Evolutionary conservation across 192 early-diverging fungal species (phyloP), one percentile per base, ranked within the genome.

Genomic region (Backusella circina): DNA sequence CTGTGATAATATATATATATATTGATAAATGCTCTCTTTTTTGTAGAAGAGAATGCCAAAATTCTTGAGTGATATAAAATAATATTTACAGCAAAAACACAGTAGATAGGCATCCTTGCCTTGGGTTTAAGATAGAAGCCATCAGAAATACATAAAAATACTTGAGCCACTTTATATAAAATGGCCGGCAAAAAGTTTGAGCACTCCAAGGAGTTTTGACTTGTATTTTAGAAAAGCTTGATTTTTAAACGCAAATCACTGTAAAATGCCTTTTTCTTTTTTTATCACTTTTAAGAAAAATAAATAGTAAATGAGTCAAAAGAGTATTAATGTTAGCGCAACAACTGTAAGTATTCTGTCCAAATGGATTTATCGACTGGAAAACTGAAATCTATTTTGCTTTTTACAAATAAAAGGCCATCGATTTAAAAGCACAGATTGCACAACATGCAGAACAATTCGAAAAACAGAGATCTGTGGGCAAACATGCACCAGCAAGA

Each of bases 371-470:
- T n/a, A 57, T 10, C 21, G 26, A 26, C 5, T 12, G 8, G 13
- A 57, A 26, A n/a, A n/a, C n/a, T n/a, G 2, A 10, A 57, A 57
- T 0, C 8, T 3, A 26, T 12, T 57, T 23, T 8, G 12, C 9
- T 26, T 23, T 28, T 37, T n/a, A 9, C 2, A 47, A 21, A 9
- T 37, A 33, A 26, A 37, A 68, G 38, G 73, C 38, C 9, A 65
- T 74, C 30, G 73, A 74, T 41, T 39, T 74, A 18, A 74, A 74
- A 65, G 73, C 73, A 21, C 61, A 74, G 38, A 36, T 74, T 44
- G 73, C 73, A 21, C 57, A 74, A 66, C 73, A 74, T 6, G 28
- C 36, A 5, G 73, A 74, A 35, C 23, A 65, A 35, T 74, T 74
- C 39, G 73, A 74, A 66, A 61, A 64, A 21, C 35, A 36, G 2